Percentiles rank a stretch among this genome's conserved stretches.
Evolutionary conservation across 2,329 filamentous ascomycete species (phyloP).

Genomic region (Didymella segeticola): DNA sequence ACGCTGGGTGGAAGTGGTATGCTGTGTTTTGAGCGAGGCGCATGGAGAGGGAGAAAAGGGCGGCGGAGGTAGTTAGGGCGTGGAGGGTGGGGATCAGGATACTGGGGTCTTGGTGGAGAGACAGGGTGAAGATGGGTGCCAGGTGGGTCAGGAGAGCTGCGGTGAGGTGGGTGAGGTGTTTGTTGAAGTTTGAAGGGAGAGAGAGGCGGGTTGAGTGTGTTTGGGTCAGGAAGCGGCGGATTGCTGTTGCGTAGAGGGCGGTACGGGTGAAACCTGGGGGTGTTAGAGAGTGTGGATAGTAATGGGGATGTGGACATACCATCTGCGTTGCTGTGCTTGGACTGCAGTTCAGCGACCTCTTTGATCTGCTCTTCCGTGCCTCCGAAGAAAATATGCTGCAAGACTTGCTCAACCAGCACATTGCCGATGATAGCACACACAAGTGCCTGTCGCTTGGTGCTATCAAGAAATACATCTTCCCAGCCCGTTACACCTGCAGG

Average conservation of each 20-base stretch:
- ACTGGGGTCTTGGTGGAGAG: not conserved
- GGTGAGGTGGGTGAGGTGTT: constrained; percentile 27
- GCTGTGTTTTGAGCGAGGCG: constrained; percentile 32
- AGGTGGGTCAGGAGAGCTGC: constrained; percentile 31
- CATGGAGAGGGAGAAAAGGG: constrained; percentile 34
- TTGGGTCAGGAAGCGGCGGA: constrained; percentile 9
- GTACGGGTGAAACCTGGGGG: constrained; percentile 31
- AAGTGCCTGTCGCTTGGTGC: constrained; percentile 28
- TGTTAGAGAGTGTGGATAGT: not conserved
- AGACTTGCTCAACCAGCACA: constrained; percentile 40
- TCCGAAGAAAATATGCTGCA: constrained; percentile 37
- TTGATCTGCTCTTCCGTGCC: constrained; percentile 12
- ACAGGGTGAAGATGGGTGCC: constrained; percentile 24
- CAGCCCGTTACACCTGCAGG: constrained; percentile 31
- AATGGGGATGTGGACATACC: constrained; percentile 21
- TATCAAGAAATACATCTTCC: constrained; percentile 31
- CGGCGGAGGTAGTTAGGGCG: constrained; percentile 23
- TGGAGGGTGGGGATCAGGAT: not conserved
- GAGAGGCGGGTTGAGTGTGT: not conserved
- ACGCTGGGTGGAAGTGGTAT: constrained; percentile 35
- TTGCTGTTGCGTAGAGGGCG: constrained; percentile 13
- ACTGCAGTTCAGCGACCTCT: constrained; percentile 17
- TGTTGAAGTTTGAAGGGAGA: constrained; percentile 34
- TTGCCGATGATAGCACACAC: constrained; percentile 40
- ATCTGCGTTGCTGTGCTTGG: constrained; percentile 21